Evolutionary conservation across 225 moss, liverwort and hornwort species (phyloP).

Genomic region (Sphagnum tenellum): DNA sequence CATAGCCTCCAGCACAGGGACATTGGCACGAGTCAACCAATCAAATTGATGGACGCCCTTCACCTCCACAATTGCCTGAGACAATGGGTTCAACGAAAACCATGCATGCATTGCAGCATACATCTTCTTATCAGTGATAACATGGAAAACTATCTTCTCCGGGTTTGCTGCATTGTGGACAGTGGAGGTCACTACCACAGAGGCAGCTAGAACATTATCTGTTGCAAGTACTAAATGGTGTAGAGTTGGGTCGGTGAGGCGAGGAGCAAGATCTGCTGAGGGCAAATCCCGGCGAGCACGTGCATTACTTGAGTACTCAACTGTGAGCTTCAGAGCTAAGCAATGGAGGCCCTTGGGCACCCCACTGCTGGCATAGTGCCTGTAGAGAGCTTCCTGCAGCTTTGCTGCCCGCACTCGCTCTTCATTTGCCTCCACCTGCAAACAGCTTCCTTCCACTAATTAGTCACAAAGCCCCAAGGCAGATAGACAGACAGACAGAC

Average conservation of each 20-base stretch:
- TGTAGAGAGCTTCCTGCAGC: slow-evolving; percentile 88
- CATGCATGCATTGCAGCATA: slow-evolving; percentile 97
- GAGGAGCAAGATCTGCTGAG: slow-evolving; percentile 73
- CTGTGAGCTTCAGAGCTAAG: slow-evolving; percentile 77
- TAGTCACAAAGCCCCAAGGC: not conserved
- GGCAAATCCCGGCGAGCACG: slow-evolving; percentile 92
- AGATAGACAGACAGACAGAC: not conserved
- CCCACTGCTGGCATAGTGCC: slow-evolving; percentile 89
- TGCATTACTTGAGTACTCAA: slow-evolving; percentile 87
- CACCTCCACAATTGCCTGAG: slow-evolving; percentile 88
- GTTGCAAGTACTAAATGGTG: slow-evolving; percentile 91
- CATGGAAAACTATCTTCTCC: slow-evolving; percentile 86
- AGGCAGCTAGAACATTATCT: slow-evolving; percentile 88
- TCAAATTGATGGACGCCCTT: slow-evolving; percentile 98
- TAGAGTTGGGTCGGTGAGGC: slow-evolving; percentile 58
- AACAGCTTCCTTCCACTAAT: not conserved
- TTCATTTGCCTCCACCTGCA: slow-evolving; percentile 76
- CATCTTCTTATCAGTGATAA: slow-evolving; percentile 97
- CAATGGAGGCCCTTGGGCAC: slow-evolving; percentile 95
- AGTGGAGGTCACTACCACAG: slow-evolving; percentile 82
- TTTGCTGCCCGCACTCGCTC: slow-evolving; percentile 79
- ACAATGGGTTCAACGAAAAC: slow-evolving; percentile 80
- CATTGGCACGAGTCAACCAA: slow-evolving; percentile 90
- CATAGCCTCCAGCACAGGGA: slow-evolving; percentile 88
- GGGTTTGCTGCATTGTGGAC: slow-evolving; percentile 59